Conservation (phyloP, 2,329 filamentous ascomycete species). For the Raffaelea deltoideospora region DNA sequence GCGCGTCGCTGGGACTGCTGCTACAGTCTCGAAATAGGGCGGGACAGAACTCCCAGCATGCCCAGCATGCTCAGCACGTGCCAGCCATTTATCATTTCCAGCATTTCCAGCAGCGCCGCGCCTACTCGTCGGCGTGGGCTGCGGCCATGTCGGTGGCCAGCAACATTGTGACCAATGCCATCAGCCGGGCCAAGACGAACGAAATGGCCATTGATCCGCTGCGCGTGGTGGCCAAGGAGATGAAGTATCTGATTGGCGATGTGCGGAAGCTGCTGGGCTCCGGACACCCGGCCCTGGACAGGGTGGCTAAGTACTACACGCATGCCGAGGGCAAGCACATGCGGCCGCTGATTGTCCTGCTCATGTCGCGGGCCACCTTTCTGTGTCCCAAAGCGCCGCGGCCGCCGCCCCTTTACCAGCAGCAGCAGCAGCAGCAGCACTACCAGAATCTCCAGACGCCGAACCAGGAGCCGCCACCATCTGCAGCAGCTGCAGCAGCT, state of each 20-base stretch:
- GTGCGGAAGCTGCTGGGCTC: constrained; percentile 87
- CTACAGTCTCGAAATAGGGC: too few species aligned
- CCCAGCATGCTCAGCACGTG: too few species aligned
- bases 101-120: too few species aligned
- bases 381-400: constrained; percentile 44
- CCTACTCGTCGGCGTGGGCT: constrained; percentile 49
- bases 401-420: constrained; percentile 16
- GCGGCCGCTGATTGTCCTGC: constrained; percentile 79
- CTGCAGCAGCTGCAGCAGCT: constrained; percentile 6
- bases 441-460: background rate
- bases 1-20: too few species aligned
- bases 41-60: too few species aligned
- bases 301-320: constrained; percentile 95
- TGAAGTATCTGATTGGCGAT: constrained; percentile 90
- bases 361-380: constrained; percentile 93
- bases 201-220: constrained; percentile 74
- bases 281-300: constrained; percentile 85
- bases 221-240: constrained; percentile 82
- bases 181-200: constrained; percentile 44
- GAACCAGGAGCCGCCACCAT: constrained; percentile 10
- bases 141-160: constrained; percentile 58
- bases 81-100: too few species aligned
- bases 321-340: constrained; percentile 95
- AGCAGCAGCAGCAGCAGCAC: background rate
- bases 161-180: constrained; percentile 54